These are phyloP conservation scores for Paraurostyla sp. DNA, from an alignment of 73 alveolate genomes.

Conservation along the genomic window DNA sequence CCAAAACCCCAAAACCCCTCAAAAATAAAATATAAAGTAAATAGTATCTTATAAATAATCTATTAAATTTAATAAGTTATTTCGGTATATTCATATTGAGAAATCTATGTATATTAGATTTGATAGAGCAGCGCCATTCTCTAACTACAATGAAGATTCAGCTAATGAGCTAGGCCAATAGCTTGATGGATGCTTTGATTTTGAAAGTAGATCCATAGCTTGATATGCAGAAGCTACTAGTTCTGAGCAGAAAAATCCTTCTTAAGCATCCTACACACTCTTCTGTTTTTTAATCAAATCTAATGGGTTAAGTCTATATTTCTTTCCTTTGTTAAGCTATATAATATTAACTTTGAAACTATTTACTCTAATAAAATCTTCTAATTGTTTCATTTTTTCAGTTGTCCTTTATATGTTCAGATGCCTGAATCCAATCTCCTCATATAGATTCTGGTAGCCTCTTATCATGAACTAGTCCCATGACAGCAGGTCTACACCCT, in stretches of 20 bases:
- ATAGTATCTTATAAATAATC: too few relatives aligned
- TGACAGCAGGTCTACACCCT: constrained; percentile 76
- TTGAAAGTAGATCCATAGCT: constrained; percentile 61
- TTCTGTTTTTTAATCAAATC: constrained; percentile 68
- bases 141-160: constrained; percentile 3
- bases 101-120: not conserved
- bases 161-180: constrained; percentile 82
- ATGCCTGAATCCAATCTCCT: constrained; percentile 70
- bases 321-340: constrained; percentile 69
- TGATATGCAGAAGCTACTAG: constrained; percentile 82
- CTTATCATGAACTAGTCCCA: constrained; percentile 75
- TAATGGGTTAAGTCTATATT: constrained; percentile 62
- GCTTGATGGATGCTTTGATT: constrained; percentile 54
- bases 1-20: too few relatives aligned
- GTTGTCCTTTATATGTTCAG: constrained; percentile 71
- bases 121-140: not conserved
- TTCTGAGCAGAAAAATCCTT: constrained; percentile 80
- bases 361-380: constrained; percentile 71
- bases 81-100: not conserved
- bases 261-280: constrained; percentile 45
- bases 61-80: too few relatives aligned
- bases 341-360: not conserved
- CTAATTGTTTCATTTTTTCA: constrained; percentile 43
- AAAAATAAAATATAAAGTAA: too few relatives aligned
- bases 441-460: constrained; percentile 75